Base-by-base conservation (phyloP, 2,329 filamentous ascomycete genomes). In the Myriosclerotinia duriaeana region DNA sequence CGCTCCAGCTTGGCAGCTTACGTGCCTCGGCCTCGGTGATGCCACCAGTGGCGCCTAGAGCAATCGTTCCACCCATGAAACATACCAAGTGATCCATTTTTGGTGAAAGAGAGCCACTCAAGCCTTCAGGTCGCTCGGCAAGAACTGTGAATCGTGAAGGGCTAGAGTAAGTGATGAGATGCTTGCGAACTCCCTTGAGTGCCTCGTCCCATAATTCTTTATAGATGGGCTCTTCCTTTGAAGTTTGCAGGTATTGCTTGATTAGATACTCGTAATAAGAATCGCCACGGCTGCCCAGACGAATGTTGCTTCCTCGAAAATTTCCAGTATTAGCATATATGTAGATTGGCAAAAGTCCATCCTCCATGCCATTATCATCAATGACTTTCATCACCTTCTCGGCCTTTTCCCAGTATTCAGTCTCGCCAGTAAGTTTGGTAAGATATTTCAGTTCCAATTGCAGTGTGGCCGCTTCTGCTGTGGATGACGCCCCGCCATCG, bases 41-140 rank as follows among this genome's bases (percentile, higher is more conserved):
- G 1, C 95, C 95, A 46, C 87, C 90, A 0, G 95, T 99, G 0
- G 87, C 92, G 0, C 86, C 93, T 1, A 99, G 84, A 0, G 94
- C 94, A 73, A 99, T 97, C 4, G 94, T 97, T 11, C 95, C 95
- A 0, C 94, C 93, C 86, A 97, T 89, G 82, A 99, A 99, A 80
- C 95, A 99, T 48, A 97, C 94, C 6, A 98, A 83, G 75, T 99
- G 95, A 76, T 99, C 95, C 93, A 99, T 98, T 79, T 99, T 99
- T 34, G 93, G 89, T 17, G 86, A 87, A 30, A 98, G 78, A 0
- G 80, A 73, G 6, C 83, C 82, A 36, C 83, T 76, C 11, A 99
- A 79, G 3, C 95, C 95, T 58, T 83, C 81, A 0, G 91, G 93
- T 12, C 92, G 86, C 79, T 99, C 95, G 46, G 88, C 95, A 20